Percentiles rank a stretch among this genome's conserved stretches.
These are phyloP conservation scores for Candida patagonica DNA, from an alignment of 805 yeast genomes.

Conservation along the genomic window DNA sequence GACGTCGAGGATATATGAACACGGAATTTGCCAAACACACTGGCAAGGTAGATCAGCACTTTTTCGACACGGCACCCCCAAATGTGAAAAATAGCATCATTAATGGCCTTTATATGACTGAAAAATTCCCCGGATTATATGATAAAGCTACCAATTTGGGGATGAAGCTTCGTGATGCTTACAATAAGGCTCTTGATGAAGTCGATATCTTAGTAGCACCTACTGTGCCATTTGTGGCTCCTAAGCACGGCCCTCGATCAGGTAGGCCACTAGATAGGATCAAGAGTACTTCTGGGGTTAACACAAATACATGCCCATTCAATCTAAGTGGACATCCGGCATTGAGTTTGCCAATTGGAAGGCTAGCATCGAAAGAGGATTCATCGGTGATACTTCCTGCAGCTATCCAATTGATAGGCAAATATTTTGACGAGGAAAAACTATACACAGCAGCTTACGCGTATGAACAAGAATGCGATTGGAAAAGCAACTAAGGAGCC, in stretches of 20 bases:
- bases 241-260: slow-evolving; percentile 6
- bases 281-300: slow-evolving; percentile 22
- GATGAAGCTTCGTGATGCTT: slow-evolving; percentile 27
- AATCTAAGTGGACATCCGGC: slow-evolving; percentile 34
- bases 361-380: slow-evolving; percentile 26
- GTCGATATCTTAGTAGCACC: slow-evolving; percentile 32
- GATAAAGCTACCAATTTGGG: slow-evolving; percentile 29
- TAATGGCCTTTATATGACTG: slow-evolving; percentile 27
- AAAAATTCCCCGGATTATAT: slow-evolving; percentile 29
- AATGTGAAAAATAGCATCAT: slow-evolving; percentile 10
- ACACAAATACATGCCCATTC: slow-evolving; percentile 31
- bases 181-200: slow-evolving; percentile 24
- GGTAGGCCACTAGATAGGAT: slow-evolving; percentile 8
- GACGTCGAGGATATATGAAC: slow-evolving; percentile 6
- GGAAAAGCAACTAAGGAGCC: slow-evolving; percentile 10
- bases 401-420: slow-evolving; percentile 31
- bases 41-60: slow-evolving; percentile 7
- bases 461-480: slow-evolving; percentile 28
- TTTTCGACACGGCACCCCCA: slow-evolving; percentile 6
- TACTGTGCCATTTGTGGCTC: slow-evolving; percentile 8
- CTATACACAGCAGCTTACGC: slow-evolving; percentile 31
- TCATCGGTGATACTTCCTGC: slow-evolving; percentile 29
- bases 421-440: slow-evolving; percentile 27
- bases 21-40: slow-evolving; percentile 5
- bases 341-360: slow-evolving; percentile 29